Evolutionary conservation across 768 basidiomycete genomes (phyloP), one percentile per base, ranked within the genome.

Genomic region (Lactarius deliciosus): DNA sequence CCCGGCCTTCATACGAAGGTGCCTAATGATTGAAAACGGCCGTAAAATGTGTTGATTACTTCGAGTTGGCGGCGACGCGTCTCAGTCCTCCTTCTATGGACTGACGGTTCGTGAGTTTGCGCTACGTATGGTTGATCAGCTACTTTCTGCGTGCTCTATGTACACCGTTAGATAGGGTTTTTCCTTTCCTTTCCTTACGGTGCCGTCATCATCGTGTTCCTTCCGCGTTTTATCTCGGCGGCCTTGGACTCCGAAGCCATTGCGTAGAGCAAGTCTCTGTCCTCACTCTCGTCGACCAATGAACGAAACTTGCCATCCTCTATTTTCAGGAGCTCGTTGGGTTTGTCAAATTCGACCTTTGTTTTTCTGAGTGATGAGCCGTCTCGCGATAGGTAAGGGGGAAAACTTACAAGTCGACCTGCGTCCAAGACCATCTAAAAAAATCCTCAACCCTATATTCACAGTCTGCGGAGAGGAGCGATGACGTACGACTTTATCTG

Each of bases 401-500:
- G 36, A 13, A 3, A 10, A 73, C 78, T 74, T 58, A 81, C 81
- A 25, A 80, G 72, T 5, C 69, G 73, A 43, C 81, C 80, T 10
- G 76, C 75, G 58, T 81, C 81, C 10, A 81, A 77, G 10, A 81
- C 78, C 77, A 81, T 79, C 81, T 81, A n/a, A n/a, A n/a, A n/a
- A n/a, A 11, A 15, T 16, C 13, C 47, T 50, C 22, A 13, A 22
- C 0, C 47, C 22, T 50, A 9, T n/a, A 6, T 50, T 50, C 5
- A n/a, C n/a, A 10, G 10, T 22, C 57, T 55, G 20, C 10, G 8
- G 36, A 13, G n/a, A 20, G 9, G 13, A 20, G 58, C 18, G 47
- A 7, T 22, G 18, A 69, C 74, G 63, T 65, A 86, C 79, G 56
- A 87, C 83, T 69, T 83, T 83, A 72, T 88, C 86, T 5, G 85